These are phyloP conservation scores for Blakeslea trispora DNA, from an alignment of 371 early-diverging fungal species.

Conservation along the genomic window DNA sequence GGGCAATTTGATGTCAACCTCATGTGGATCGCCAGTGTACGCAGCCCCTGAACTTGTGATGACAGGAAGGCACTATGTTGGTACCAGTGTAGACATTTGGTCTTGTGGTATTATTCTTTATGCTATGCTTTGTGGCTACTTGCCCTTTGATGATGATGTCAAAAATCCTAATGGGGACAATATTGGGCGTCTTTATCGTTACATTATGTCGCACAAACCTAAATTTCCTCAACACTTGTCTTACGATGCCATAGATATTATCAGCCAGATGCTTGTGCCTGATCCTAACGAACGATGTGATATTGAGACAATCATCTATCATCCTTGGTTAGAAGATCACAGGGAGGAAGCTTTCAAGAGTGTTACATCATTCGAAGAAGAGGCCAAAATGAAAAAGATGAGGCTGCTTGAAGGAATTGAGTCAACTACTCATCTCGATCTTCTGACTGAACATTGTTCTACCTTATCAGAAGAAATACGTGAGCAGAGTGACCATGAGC, in stretches of 20 bases:
- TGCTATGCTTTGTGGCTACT: constrained; percentile 96
- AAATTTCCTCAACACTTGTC: constrained; percentile 88
- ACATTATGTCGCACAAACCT: constrained; percentile 87
- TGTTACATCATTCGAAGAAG: constrained; percentile 25
- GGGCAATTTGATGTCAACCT: constrained; percentile 85
- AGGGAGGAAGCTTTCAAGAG: constrained; percentile 26
- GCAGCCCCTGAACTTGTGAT: constrained; percentile 98
- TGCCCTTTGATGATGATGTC: constrained; percentile 99
- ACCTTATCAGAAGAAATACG: neutral
- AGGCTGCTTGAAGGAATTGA: constrained; percentile 9
- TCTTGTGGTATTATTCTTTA: constrained; percentile 94
- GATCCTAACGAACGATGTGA: constrained; percentile 85
- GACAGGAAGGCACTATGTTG: constrained; percentile 93
- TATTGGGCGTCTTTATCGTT: constrained; percentile 93
- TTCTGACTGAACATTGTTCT: neutral
- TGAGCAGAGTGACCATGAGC: constrained; percentile 1
- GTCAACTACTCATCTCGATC: neutral
- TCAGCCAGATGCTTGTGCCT: constrained; percentile 90
- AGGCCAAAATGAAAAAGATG: constrained; percentile 15
- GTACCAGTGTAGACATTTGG: constrained; percentile 97
- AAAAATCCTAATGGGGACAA: constrained; percentile 96
- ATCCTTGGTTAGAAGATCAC: constrained; percentile 62
- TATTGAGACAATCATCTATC: constrained; percentile 81
- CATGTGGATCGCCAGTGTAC: constrained; percentile 98
- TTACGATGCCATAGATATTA: constrained; percentile 72